Evolutionary conservation across 169 alveolate genomes (phyloP).

Genomic region (Perkinsus marinus): DNA sequence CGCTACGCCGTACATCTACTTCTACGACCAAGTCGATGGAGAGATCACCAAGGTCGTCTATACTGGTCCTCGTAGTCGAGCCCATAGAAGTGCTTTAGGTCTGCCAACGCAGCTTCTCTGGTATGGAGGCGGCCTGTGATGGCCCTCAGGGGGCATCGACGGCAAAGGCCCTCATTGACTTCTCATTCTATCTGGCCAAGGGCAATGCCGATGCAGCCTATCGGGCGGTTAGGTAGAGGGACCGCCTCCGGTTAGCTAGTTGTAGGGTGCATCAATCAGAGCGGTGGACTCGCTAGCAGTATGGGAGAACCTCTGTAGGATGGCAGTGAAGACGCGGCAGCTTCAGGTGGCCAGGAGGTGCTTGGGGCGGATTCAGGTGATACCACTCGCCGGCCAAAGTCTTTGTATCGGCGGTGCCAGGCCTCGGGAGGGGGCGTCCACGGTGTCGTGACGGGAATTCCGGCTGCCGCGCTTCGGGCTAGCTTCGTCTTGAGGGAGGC

Average conservation of each 20-base stretch:
- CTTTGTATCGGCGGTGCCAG: too few species aligned
- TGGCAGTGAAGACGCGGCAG: conserved; percentile 68
- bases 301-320: conserved; percentile 71
- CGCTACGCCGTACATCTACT: conserved; percentile 1
- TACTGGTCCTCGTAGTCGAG: conserved; percentile 20
- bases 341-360: conserved; percentile 73
- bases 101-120: conserved; percentile 49
- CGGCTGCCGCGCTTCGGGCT: not conserved
- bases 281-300: conserved; percentile 29
- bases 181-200: conserved; percentile 53
- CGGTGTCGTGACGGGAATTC: too few species aligned
- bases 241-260: conserved; percentile 23
- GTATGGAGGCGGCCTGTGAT: conserved; percentile 44
- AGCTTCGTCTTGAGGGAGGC: not conserved
- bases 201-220: conserved; percentile 75
- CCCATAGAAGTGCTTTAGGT: not conserved
- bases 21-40: not conserved
- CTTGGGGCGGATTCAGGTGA: conserved; percentile 66
- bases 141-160: conserved; percentile 27
- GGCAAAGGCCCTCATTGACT: conserved; percentile 56
- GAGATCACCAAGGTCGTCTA: not conserved
- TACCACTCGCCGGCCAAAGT: conserved; percentile 63
- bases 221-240: conserved; percentile 42
- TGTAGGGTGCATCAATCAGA: not conserved
- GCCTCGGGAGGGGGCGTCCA: not conserved